Percentiles rank a stretch among this genome's conserved stretches.
Evolutionary conservation across 2,329 filamentous ascomycete genomes (phyloP).

Genomic region (Rhynchosporium agropyri): DNA sequence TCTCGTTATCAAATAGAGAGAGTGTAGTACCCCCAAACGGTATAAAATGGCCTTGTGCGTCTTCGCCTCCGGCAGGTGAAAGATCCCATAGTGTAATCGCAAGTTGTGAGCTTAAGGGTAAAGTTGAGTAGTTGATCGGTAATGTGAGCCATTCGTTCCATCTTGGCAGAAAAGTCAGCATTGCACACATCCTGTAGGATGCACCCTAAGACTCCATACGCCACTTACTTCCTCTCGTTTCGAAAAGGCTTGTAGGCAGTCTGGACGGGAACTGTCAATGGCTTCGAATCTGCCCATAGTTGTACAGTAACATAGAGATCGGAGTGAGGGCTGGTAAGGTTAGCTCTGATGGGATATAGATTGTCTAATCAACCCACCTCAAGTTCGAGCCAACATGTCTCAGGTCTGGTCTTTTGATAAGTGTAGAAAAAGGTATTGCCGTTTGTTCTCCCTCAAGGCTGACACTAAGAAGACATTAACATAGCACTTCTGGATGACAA

Average conservation of each 20-base stretch:
- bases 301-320: slow-evolving; percentile 94
- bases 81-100: slow-evolving; percentile 96
- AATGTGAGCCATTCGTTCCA: slow-evolving; percentile 98
- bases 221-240: slow-evolving; percentile 60
- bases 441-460: slow-evolving; percentile 78
- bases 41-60: slow-evolving; percentile 74
- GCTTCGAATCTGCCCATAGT: slow-evolving; percentile 94
- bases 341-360: slow-evolving; percentile 34
- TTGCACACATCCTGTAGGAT: neutral
- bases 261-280: slow-evolving; percentile 86
- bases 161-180: slow-evolving; percentile 46
- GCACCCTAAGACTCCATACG: neutral
- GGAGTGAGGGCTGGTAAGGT: slow-evolving; percentile 64
- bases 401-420: slow-evolving; percentile 77
- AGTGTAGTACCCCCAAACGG: slow-evolving; percentile 96
- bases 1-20: slow-evolving; percentile 87
- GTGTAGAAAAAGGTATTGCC: slow-evolving; percentile 73
- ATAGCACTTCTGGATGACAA: neutral
- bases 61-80: slow-evolving; percentile 73
- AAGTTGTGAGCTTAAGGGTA: slow-evolving; percentile 80
- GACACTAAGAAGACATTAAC: slow-evolving; percentile 55
- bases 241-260: slow-evolving; percentile 93
- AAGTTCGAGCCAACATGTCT: slow-evolving; percentile 86
- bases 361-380: slow-evolving; percentile 52
- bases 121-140: slow-evolving; percentile 79